A percentile compares a stretch with the other conserved stretches of the same genome.
These are phyloP conservation scores for Kazachstania kunashirensis DNA, from an alignment of 805 yeast species.

Conservation along the genomic window DNA sequence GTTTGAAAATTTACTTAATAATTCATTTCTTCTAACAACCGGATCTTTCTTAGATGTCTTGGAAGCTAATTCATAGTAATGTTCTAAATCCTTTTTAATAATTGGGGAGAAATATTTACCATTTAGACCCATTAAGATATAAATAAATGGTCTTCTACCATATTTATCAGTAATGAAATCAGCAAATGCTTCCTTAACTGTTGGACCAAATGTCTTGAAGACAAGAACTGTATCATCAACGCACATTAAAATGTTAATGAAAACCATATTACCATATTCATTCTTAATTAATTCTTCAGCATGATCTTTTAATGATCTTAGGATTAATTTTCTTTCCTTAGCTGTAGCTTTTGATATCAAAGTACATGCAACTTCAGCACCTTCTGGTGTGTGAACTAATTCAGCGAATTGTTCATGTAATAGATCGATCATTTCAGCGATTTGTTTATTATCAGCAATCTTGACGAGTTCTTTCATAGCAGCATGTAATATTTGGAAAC, in stretches of 20 bases:
- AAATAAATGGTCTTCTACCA: slow-evolving; percentile 82
- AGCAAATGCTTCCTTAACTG: slow-evolving; percentile 43
- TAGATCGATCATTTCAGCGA: slow-evolving; percentile 72
- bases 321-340: slow-evolving; percentile 76
- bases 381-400: slow-evolving; percentile 90
- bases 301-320: slow-evolving; percentile 66
- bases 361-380: slow-evolving; percentile 81
- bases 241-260: slow-evolving; percentile 68
- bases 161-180: slow-evolving; percentile 58
- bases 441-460: slow-evolving; percentile 56
- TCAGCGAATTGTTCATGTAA: slow-evolving; percentile 86
- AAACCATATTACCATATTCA: slow-evolving; percentile 77
- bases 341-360: slow-evolving; percentile 77
- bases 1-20: slow-evolving; percentile 57
- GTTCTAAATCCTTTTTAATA: slow-evolving; percentile 49
- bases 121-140: slow-evolving; percentile 66
- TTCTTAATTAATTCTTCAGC: slow-evolving; percentile 68
- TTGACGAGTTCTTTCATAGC: slow-evolving; percentile 85
- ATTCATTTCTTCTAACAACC: slow-evolving; percentile 62
- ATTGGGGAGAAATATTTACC: slow-evolving; percentile 74
- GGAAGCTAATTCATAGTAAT: slow-evolving; percentile 50
- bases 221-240: slow-evolving; percentile 90
- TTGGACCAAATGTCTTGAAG: slow-evolving; percentile 50
- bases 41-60: slow-evolving; percentile 81
- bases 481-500: slow-evolving; percentile 91